phyloP scores from a whole-genome alignment of 169 alveolate species.

The Perkinsus chesapeaki region DNA sequence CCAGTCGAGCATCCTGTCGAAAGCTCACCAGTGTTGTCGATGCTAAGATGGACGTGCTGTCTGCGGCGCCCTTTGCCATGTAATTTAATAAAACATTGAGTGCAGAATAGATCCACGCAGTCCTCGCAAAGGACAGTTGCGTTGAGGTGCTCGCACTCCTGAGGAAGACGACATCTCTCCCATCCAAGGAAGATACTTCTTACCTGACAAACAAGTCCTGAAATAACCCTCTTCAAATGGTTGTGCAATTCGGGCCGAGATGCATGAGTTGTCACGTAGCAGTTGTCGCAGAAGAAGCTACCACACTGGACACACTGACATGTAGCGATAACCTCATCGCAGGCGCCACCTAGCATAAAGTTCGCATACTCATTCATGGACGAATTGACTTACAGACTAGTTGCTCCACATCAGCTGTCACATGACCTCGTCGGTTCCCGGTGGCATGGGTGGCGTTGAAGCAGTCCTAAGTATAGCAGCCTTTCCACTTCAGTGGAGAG shows the following conservation, averaged over 20 bases:
- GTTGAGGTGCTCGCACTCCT: neutral
- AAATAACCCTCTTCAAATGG: slow-evolving; percentile 31
- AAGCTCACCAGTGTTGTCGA: slow-evolving; percentile 11
- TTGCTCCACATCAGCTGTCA: slow-evolving; percentile 28
- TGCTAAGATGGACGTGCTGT: neutral
- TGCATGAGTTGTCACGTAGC: slow-evolving; percentile 10
- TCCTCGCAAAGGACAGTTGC: slow-evolving; percentile 13
- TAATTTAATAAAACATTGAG: slow-evolving; percentile 34
- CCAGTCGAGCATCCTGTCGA: neutral
- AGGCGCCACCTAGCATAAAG: slow-evolving; percentile 19
- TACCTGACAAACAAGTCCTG: slow-evolving; percentile 31
- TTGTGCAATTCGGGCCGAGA: slow-evolving; percentile 15
- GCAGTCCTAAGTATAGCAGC: slow-evolving; percentile 35
- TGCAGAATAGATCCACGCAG: slow-evolving; percentile 37
- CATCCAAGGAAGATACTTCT: slow-evolving; percentile 20
- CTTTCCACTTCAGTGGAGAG: no score
- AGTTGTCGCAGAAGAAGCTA: slow-evolving; percentile 5
- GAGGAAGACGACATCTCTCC: neutral
- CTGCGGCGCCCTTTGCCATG: slow-evolving; percentile 27
- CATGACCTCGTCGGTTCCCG: slow-evolving; percentile 35
- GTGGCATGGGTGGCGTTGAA: slow-evolving; percentile 37
- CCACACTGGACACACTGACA: slow-evolving; percentile 16
- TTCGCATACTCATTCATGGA: neutral
- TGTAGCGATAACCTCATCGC: slow-evolving; percentile 6
- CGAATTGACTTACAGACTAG: neutral